Evolutionary conservation across 2,329 filamentous ascomycete species (phyloP), one percentile per base, ranked within the genome.

Genomic region (Lasiodiplodia sp.): DNA sequence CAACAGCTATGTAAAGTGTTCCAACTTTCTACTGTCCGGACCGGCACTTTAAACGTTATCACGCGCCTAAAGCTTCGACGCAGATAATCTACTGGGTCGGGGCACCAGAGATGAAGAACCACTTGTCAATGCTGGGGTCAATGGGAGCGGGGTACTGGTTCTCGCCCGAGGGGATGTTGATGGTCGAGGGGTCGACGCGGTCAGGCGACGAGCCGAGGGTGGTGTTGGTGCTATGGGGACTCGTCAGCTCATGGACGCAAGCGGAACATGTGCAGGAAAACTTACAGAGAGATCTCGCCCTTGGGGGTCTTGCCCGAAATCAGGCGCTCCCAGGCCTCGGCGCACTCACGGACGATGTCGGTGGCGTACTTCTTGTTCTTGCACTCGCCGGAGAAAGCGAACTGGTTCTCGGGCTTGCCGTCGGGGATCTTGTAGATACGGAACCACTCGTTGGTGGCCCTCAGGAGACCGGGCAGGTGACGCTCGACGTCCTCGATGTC

Each of bases 401-500:
- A 99, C 87, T 98, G 96, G 90, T 99, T 99, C 92, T 99, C 96
- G 78, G 95, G 94, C 94, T 99, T 99, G 88, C 96, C 96, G 81
- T 99, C 96, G 80, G 96, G 96, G 85, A 99, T 99, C 89, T 99
- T 99, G 92, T 99, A 99, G 90, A 99, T 99, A 83, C 96, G 94
- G 94, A 99, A 99, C 96, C 96, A 99, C 88, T 99, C 96, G 81
- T 99, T 99, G 81, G 95, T 98, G 80, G 96, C 96, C 75, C 96
- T 92, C 82, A 99, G 89, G 70, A 99, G 93, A 77, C 96, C 96
- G 70, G 96, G 96, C 69, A 99, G 91, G 87, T 98, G 96, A 80
- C 95, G 91, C 89, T 99, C 96, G 75, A 99, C 96, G 81, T 99
- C 96, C 89, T 98, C 96, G 72, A 98, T 91, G 82, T 98, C 95